Base-by-base conservation (phyloP, 305 asterid species). In the Solanum hybrid region DNA sequence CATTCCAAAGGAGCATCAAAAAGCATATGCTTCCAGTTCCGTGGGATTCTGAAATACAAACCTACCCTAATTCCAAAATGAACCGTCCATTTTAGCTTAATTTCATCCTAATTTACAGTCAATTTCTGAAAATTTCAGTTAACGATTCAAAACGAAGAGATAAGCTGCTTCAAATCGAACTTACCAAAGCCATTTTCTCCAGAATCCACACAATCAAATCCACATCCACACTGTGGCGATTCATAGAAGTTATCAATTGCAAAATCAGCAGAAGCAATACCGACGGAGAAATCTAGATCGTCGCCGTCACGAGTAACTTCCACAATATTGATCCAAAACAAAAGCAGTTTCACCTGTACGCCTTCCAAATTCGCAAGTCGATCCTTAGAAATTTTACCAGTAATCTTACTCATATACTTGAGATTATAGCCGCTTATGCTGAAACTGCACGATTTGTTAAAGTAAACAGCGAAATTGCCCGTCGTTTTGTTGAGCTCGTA, bases 161-260 rank as follows among this genome's bases (percentile, higher is more conserved):
- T n/a, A 34, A 80, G 70, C 9, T 61, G 32, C 81, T 24, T 89
- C 80, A 89, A 65, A 68, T 70, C 57, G 51, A 79, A 20, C 80
- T 79, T 20, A 15, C 39, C 76, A 3, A 41, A 5, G n/a, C 38
- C 9, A 1, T 45, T 34, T 29, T 83, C 15, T 37, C 11, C 24
- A 24, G 68, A 38, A 38, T 86, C 73, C 4, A 84, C 90, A 88
- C 98, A 95, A 91, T 93, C 93, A 76, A 97, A 95, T 29, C 98
- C 99, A 87, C 99, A 97, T 6, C 98, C 99, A 77, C 99, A 97
- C 73, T 94, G 95, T n/a, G 99, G 98, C 12, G 95, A 89, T 90
- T 90, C 97, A 31, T 51, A 72, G 84, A 97, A 97, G 17, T 89
- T 93, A 70, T 93, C 94, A 51, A 94, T 90, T 20, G 91, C 89